These are phyloP conservation scores for Panicum miliaceum DNA, from an alignment of 176 grass and related monocot species.

Conservation along the genomic window DNA sequence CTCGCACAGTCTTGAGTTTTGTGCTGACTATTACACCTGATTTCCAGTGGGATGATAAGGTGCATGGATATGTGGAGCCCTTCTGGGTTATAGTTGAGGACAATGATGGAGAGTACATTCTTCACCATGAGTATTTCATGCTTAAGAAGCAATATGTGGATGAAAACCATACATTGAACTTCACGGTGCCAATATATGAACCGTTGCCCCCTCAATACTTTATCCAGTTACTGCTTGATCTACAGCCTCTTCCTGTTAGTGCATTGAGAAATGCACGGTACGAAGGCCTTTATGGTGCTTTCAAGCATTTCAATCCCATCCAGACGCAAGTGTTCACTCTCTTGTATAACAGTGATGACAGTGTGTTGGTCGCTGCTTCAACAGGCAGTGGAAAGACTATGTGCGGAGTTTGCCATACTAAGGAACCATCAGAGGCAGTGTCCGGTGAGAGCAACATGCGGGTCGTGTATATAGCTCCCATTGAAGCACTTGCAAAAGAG, in stretches of 20 bases:
- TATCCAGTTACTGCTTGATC: slow-evolving; percentile 94
- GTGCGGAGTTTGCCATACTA: slow-evolving; percentile 93
- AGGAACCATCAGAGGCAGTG: slow-evolving; percentile 75
- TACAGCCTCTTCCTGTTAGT: slow-evolving; percentile 90
- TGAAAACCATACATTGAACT: slow-evolving; percentile 90
- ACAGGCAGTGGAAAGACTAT: slow-evolving; percentile 97
- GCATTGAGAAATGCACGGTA: slow-evolving; percentile 79
- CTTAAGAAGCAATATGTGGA: slow-evolving; percentile 94
- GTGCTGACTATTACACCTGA: slow-evolving; percentile 92
- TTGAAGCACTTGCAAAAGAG: slow-evolving; percentile 94
- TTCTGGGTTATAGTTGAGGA: slow-evolving; percentile 99
- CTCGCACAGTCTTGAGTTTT: slow-evolving; percentile 78
- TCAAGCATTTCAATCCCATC: slow-evolving; percentile 98
- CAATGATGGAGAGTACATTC: slow-evolving; percentile 93
- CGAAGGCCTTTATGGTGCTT: slow-evolving; percentile 80
- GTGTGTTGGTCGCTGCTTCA: slow-evolving; percentile 88
- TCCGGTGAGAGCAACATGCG: slow-evolving; percentile 73
- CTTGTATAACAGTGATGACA: slow-evolving; percentile 88
- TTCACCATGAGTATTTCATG: slow-evolving; percentile 99
- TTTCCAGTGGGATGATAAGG: slow-evolving; percentile 93
- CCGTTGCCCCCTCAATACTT: slow-evolving; percentile 94
- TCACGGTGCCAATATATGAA: slow-evolving; percentile 93
- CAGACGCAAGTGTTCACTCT: slow-evolving; percentile 98
- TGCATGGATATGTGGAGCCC: slow-evolving; percentile 92
- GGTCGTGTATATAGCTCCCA: slow-evolving; percentile 87